Conservation (phyloP, 2,329 filamentous ascomycete genomes). For the Colletotrichum somersetense region DNA sequence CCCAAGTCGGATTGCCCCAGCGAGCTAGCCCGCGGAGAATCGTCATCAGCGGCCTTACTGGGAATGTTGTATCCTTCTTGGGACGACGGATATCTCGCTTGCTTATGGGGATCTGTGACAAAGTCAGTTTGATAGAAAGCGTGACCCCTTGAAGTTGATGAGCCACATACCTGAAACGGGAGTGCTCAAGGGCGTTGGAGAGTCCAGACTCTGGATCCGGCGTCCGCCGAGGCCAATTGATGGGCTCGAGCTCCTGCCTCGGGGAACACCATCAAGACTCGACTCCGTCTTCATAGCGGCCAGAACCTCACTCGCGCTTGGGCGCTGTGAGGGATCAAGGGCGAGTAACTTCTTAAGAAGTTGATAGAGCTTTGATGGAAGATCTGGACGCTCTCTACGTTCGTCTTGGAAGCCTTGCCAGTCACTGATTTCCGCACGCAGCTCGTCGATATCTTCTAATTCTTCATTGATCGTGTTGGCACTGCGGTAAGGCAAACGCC, state of each 20-base stretch:
- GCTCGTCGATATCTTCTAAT: slow-evolving; percentile 86
- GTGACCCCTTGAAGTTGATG: slow-evolving; percentile 16
- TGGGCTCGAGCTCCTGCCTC: slow-evolving; percentile 51
- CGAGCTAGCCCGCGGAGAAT: slow-evolving; percentile 47
- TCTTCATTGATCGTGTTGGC: slow-evolving; percentile 91
- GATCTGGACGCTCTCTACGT: slow-evolving; percentile 79
- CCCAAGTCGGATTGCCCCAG: slow-evolving; percentile 48
- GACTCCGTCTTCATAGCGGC: slow-evolving; percentile 79
- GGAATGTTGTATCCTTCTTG: slow-evolving; percentile 49
- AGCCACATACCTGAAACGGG: slow-evolving; percentile 58
- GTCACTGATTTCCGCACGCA: slow-evolving; percentile 85
- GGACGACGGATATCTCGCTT: slow-evolving; percentile 46
- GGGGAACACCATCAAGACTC: slow-evolving; percentile 57
- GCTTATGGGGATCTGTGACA: slow-evolving; percentile 51
- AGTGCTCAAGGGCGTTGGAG: slow-evolving; percentile 62
- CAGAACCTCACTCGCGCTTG: slow-evolving; percentile 88
- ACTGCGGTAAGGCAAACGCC: slow-evolving; percentile 84
- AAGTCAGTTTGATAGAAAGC: slow-evolving; percentile 39
- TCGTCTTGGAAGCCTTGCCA: slow-evolving; percentile 92
- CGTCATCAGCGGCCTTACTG: slow-evolving; percentile 43
- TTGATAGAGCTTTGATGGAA: slow-evolving; percentile 87
- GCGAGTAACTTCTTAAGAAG: slow-evolving; percentile 86
- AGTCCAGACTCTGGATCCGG: slow-evolving; percentile 68
- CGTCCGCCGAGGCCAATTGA: slow-evolving; percentile 57
- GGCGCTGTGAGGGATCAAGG: slow-evolving; percentile 80